These are phyloP conservation scores for Claviceps digitariae DNA, from an alignment of 2,329 filamentous ascomycete genomes.

Conservation along the genomic window DNA sequence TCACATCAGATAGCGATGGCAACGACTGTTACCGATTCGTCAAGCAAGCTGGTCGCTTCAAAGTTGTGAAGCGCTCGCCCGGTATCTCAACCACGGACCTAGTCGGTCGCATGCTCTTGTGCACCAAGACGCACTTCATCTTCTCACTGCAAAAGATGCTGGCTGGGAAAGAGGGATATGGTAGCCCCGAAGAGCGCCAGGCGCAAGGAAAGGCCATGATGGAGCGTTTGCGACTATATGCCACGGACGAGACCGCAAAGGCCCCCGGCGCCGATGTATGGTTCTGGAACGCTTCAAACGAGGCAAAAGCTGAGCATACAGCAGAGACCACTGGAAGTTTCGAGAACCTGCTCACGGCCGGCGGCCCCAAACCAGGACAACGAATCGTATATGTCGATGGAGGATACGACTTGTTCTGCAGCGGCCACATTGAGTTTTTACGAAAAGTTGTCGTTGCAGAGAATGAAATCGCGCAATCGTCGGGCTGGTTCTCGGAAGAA, in stretches of 20 bases:
- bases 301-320: conserved; percentile 28
- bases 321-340: conserved; percentile 52
- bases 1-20: conserved; percentile 84
- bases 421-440: conserved; percentile 92
- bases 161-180: conserved; percentile 57
- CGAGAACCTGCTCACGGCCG: conserved; percentile 54
- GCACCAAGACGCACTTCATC: conserved; percentile 90
- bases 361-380: conserved; percentile 62
- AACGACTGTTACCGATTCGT: conserved; percentile 98
- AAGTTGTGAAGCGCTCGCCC: conserved; percentile 90
- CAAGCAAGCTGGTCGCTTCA: conserved; percentile 85
- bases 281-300: conserved; percentile 56
- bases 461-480: conserved; percentile 49
- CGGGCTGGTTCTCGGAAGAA: conserved; percentile 62
- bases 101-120: conserved; percentile 94
- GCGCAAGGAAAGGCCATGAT: conserved; percentile 54
- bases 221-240: conserved; percentile 70
- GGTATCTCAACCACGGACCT: conserved; percentile 95
- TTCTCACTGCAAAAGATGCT: conserved; percentile 59
- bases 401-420: conserved; percentile 92
- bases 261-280: conserved; percentile 72
- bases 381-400: conserved; percentile 90
- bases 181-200: conserved; percentile 52
- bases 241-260: conserved; percentile 71
- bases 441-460: conserved; percentile 62